phyloP scores from a whole-genome alignment of 495 filamentous ascomycete genomes.

The Penicillium arizonense region DNA sequence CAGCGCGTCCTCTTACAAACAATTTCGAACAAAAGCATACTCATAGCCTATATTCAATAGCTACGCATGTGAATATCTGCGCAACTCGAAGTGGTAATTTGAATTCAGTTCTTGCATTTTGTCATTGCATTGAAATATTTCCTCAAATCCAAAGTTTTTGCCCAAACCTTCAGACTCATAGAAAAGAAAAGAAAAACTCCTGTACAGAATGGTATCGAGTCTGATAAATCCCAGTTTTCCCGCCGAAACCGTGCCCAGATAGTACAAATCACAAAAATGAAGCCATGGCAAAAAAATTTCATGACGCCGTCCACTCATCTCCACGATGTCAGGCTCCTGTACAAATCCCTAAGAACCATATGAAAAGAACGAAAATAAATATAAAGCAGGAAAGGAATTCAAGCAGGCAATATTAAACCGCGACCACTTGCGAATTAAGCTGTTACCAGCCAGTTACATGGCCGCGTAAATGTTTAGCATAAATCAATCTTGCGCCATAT shows the following conservation, averaged over 20 bases:
- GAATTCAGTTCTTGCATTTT: conserved; percentile 19
- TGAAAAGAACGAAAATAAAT: conserved; percentile 7
- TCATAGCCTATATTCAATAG: too few relatives aligned
- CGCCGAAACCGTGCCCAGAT: conserved; percentile 19
- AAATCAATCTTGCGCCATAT: background rate
- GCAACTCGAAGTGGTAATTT: background rate
- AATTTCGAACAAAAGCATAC: too few relatives aligned
- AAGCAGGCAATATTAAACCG: background rate
- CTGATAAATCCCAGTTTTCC: conserved; percentile 20
- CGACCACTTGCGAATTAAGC: background rate
- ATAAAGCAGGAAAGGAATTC: conserved; percentile 6
- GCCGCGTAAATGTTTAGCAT: background rate
- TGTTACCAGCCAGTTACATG: background rate
- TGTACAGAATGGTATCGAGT: conserved; percentile 48
- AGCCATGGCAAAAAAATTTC: conserved; percentile 13
- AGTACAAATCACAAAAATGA: conserved; percentile 21
- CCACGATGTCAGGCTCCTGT: conserved; percentile 22
- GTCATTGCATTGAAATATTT: conserved; percentile 20
- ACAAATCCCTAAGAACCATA: conserved; percentile 13
- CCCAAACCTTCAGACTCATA: conserved; percentile 5
- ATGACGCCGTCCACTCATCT: conserved; percentile 22
- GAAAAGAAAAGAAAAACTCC: conserved; percentile 24
- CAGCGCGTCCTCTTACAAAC: too few relatives aligned
- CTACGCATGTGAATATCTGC: too few relatives aligned
- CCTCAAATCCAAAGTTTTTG: conserved; percentile 9